Evolutionary conservation across 139 green algal genomes (phyloP), one percentile per base, ranked within the genome.

Genomic region (Coelastrella sp.): DNA sequence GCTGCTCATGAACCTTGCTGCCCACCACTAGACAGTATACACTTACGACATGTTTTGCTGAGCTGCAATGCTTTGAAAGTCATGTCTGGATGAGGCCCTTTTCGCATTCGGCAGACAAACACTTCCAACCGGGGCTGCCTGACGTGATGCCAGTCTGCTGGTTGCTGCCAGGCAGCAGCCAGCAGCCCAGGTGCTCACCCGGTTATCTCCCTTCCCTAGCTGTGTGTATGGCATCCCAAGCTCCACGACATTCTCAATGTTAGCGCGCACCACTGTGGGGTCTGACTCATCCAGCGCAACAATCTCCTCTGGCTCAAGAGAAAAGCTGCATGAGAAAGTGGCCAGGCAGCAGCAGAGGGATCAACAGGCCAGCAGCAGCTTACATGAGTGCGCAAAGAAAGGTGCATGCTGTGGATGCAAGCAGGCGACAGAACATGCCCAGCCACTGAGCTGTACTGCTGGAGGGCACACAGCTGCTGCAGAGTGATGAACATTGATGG

Each of bases 221-320:
- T 84, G 73, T 74, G 85, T 84, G 73, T 49, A 84, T 1, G 85
- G 85, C 58, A 56, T 6, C 24, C 63, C 59, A 4, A 63, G 20
- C 17, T 84, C 63, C 57, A 8, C 19, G 6, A 90, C 85, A 17
- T 8, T 61, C 10, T 24, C 57, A 25, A 90, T 90, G 25, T 25
- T 56, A 4, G 85, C 85, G 8, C 17, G 72, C 70, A 90, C 59
- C 6, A 90, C 22, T 66, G 27, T 63, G 20, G 85, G 73, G 85
- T 90, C 85, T 14, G 24, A 60, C 6, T 49, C n/a, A 35, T 90
- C 74, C 25, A 90, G 59, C 8, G 70, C 57, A 25, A 57, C 57
- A 58, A 90, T 90, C 3, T 90, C 85, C 24, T 90, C 85, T 35
- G n/a, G 73, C 73, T 65, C 85, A 8, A 66, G 8, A 15, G 25